Percentiles rank a stretch among this genome's conserved stretches.
Evolutionary conservation across 441 rosid species (phyloP).

Genomic region (Bocquillonia castaneifolia): DNA sequence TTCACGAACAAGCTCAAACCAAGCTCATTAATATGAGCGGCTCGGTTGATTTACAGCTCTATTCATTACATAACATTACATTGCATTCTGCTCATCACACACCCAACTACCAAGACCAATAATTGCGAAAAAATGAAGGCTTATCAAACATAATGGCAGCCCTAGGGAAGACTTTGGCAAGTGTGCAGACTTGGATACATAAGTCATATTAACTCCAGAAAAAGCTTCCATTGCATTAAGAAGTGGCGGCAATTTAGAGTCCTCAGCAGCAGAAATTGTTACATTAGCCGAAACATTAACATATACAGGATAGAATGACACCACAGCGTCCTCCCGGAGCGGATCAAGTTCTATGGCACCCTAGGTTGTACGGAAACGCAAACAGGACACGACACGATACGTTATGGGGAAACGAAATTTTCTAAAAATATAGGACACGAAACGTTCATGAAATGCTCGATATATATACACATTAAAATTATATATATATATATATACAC

Average conservation of each 20-base stretch:
- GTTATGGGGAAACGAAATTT: too few relatives aligned
- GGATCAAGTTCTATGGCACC: too few relatives aligned
- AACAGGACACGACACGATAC: too few relatives aligned
- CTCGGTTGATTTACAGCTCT: too few relatives aligned
- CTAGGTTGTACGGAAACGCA: too few relatives aligned
- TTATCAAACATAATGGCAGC: neutral
- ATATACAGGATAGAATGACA: constrained; percentile 12
- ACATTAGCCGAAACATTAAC: constrained; percentile 18
- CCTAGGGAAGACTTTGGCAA: neutral
- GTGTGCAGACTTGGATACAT: neutral
- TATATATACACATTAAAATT: too few relatives aligned
- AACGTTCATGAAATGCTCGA: too few relatives aligned
- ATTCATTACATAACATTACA: neutral
- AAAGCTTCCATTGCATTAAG: constrained; percentile 19
- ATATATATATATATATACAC: too few relatives aligned
- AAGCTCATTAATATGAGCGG: too few relatives aligned
- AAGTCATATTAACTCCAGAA: neutral
- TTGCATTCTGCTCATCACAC: neutral
- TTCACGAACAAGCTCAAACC: too few relatives aligned
- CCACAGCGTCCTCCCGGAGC: too few relatives aligned
- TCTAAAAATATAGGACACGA: too few relatives aligned
- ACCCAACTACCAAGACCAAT: neutral
- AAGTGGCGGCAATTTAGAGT: constrained; percentile 7
- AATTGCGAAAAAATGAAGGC: neutral
- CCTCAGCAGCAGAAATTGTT: constrained; percentile 8